Conservation (phyloP, 306 rosid species). For the Castanopsis chinensis region DNA sequence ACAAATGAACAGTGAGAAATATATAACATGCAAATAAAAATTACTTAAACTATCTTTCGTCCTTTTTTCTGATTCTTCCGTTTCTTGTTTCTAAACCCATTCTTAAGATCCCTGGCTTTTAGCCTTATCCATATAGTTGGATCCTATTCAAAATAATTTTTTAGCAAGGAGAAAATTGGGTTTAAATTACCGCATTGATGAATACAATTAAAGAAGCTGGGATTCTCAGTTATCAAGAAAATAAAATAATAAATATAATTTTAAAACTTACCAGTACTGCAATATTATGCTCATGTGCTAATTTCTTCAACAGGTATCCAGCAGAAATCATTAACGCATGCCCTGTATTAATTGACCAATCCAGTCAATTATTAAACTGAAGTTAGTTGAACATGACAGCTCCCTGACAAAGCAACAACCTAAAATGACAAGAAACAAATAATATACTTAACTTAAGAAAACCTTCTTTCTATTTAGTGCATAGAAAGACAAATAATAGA, state of each 20-base stretch:
- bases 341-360: constrained; percentile 52
- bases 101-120: too few species aligned
- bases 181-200: neutral
- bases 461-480: neutral
- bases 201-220: neutral
- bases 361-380: constrained; percentile 9
- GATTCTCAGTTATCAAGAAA: constrained; percentile 12
- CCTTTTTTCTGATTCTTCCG: too few species aligned
- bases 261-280: constrained; percentile 60
- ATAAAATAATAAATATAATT: constrained; percentile 21
- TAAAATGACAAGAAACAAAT: neutral
- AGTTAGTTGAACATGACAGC: neutral
- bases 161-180: neutral
- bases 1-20: too few species aligned
- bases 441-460: neutral
- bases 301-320: constrained; percentile 72
- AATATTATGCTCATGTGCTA: constrained; percentile 77
- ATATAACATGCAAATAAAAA: too few species aligned
- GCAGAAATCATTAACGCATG: constrained; percentile 83
- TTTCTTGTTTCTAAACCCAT: too few species aligned
- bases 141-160: neutral
- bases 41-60: too few species aligned
- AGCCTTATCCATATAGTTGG: too few species aligned
- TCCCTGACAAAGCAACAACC: neutral
- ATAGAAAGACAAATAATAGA: constrained; percentile 13